Evolutionary conservation across 2,329 filamentous ascomycete genomes (phyloP).

Genomic region (Stagonosporopsis vannaccii): DNA sequence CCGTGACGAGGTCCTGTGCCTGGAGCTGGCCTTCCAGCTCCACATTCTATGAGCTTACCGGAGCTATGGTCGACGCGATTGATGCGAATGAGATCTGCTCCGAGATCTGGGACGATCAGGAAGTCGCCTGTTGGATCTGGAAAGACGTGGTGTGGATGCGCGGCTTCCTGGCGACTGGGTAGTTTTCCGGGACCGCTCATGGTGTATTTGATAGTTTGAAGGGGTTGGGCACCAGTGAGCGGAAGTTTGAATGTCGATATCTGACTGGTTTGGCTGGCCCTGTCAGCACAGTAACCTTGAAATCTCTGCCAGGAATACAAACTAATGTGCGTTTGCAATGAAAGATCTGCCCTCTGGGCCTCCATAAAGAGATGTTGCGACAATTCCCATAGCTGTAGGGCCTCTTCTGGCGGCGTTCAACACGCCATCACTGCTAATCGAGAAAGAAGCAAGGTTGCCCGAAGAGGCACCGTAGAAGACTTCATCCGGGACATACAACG

Average conservation of each 20-base stretch:
- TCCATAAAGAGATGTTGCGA: slow-evolving; percentile 40
- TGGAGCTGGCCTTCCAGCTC: slow-evolving; percentile 50
- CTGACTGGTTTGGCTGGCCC: slow-evolving; percentile 35
- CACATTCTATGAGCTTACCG: slow-evolving; percentile 57
- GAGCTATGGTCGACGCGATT: slow-evolving; percentile 58
- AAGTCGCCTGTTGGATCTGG: slow-evolving; percentile 59
- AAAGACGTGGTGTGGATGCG: slow-evolving; percentile 63
- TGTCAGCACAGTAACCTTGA: background rate
- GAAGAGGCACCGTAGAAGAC: slow-evolving; percentile 24
- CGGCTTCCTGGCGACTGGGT: slow-evolving; percentile 60
- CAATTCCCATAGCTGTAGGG: slow-evolving; percentile 31
- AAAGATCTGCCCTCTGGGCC: slow-evolving; percentile 39
- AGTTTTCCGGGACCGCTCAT: slow-evolving; percentile 52
- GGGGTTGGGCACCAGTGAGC: slow-evolving; percentile 34
- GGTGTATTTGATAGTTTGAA: slow-evolving; percentile 41
- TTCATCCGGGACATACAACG: slow-evolving; percentile 40
- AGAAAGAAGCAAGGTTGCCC: slow-evolving; percentile 36
- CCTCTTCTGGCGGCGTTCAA: slow-evolving; percentile 33
- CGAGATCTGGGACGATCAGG: slow-evolving; percentile 62
- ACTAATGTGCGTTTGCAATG: slow-evolving; percentile 45
- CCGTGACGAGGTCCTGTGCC: slow-evolving; percentile 64
- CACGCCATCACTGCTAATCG: slow-evolving; percentile 35
- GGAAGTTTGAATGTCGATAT: slow-evolving; percentile 48
- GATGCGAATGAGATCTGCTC: slow-evolving; percentile 63
- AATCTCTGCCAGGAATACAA: slow-evolving; percentile 3